Evolutionary conservation across 371 early-diverging fungal species (phyloP), one percentile per base, ranked within the genome.

Genomic region (Parasitella parasitica): DNA sequence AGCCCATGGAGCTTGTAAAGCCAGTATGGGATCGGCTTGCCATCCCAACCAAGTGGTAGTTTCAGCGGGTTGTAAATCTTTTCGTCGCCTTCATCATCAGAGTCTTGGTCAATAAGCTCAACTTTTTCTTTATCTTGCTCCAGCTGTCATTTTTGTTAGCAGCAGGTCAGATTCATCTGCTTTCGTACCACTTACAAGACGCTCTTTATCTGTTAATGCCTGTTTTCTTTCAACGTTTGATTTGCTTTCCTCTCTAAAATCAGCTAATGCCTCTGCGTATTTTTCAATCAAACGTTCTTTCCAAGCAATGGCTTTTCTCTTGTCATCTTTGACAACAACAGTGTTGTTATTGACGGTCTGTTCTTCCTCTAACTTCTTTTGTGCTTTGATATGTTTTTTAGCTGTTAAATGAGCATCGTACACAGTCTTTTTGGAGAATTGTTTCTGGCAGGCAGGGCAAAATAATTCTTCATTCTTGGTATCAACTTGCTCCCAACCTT

Each of bases 11-110:
- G 82, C 74, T 97, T 98, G 82, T 94, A 99, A 28, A 99, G 81
- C 99, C 99, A 99, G 73, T 91, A 97, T 11, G 99, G 99, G 73
- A 99, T 99, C 13, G 98, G 98, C 68, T 99, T 99, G 35, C 98
- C 99, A 69, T 98, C 99, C 97, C 97, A 97, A 9, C 97, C 99
- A 39, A 98, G 72, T 6, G 98, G 98, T 49, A 98, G 75, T 61
- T 97, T 97, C 18, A 97, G 83, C 13, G 99, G 99, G 69, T 98
- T 98, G 73, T 98, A 97, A 28, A 96, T 89, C 65, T 86, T 86
- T 60, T 95, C 96, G 16, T 91, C 93, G 50, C 94, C 91, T 13
- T 92, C 96, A 1, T 92, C 93, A 34, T 92, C 92, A 0, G 88
- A 88, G 12, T 89, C 91, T n/a, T 78, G 83, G 41, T 86, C 84